These are phyloP conservation scores for Melastoma malabathricum DNA, from an alignment of 345 rosid species.

Conservation along the genomic window DNA sequence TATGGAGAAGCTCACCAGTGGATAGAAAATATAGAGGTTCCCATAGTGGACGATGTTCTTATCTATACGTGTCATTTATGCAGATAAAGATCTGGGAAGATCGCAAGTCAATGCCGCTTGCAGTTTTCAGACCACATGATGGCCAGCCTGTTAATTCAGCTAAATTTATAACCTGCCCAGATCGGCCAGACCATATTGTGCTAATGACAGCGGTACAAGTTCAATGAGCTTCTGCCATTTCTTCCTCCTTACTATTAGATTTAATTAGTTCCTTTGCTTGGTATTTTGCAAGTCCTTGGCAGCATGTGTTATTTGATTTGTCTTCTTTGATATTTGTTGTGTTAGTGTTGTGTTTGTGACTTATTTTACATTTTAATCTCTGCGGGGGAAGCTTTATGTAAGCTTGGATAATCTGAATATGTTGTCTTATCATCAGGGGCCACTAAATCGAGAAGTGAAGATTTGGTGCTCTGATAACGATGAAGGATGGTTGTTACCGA, in stretches of 20 bases:
- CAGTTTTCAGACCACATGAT: conserved; percentile 67
- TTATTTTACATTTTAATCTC: too few relatives aligned
- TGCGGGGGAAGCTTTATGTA: too few relatives aligned
- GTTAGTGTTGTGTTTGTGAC: too few relatives aligned
- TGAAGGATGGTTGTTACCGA: conserved; percentile 71
- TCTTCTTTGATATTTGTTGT: too few relatives aligned
- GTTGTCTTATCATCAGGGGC: conserved; percentile 38
- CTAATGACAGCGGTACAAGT: conserved; percentile 68
- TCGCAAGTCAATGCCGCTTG: conserved; percentile 49
- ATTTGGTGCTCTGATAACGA: conserved; percentile 65
- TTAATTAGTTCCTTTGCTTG: too few relatives aligned
- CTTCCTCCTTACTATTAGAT: neutral
- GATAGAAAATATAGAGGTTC: too few relatives aligned
- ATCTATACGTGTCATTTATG: too few relatives aligned
- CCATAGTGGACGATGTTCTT: too few relatives aligned
- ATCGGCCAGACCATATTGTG: conserved; percentile 67
- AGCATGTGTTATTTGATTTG: too few relatives aligned
- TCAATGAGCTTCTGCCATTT: conserved; percentile 4
- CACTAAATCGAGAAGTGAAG: conserved; percentile 64
- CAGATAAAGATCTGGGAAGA: conserved; percentile 97
- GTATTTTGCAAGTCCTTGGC: too few relatives aligned
- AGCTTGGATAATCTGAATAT: too few relatives aligned
- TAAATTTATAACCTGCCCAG: conserved; percentile 50
- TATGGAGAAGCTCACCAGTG: too few relatives aligned
- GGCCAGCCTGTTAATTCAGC: conserved; percentile 74